A percentile compares a stretch with the other conserved stretches of the same genome.
Conservation (phyloP, 495 filamentous ascomycete genomes). For the Pseudevernia furfuracea region DNA sequence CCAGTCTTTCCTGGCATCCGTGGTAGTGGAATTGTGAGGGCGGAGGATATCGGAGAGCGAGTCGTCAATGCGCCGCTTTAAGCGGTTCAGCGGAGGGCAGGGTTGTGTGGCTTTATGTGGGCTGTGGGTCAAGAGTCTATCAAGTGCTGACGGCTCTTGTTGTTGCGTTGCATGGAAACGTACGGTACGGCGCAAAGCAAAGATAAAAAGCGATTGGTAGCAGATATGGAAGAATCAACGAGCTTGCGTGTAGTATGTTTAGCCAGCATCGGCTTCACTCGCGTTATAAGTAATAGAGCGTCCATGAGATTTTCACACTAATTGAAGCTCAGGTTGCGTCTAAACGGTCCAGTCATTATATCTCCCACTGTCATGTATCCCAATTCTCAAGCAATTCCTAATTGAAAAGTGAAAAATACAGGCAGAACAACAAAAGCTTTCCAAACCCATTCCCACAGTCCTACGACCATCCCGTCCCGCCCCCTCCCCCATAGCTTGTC, state of each 20-base stretch:
- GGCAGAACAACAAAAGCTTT: neutral
- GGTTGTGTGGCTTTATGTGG: neutral
- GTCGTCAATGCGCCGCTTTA: neutral
- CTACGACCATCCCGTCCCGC: conserved; percentile 4
- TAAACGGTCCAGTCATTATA: neutral
- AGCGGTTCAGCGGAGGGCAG: neutral
- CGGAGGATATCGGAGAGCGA: conserved; percentile 8
- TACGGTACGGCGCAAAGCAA: neutral
- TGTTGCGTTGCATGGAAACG: conserved; percentile 5
- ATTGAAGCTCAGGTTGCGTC: neutral
- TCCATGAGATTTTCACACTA: neutral
- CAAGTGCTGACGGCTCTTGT: conserved; percentile 24
- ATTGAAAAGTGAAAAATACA: neutral
- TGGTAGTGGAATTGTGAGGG: conserved; percentile 22
- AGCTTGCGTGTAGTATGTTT: neutral
- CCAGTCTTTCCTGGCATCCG: conserved; percentile 2
- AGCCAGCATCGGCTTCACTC: neutral
- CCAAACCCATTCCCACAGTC: neutral
- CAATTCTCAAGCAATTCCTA: too few species aligned
- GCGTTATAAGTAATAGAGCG: neutral
- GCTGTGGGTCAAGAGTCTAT: conserved; percentile 56
- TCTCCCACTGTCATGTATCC: too few species aligned
- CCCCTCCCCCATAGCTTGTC: conserved; percentile 26
- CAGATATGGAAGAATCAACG: neutral
- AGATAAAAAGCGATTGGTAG: neutral